Percentiles rank a stretch among this genome's conserved stretches.
These are phyloP conservation scores for Clonostachys sp. DNA, from an alignment of 2,329 filamentous ascomycete species.

Conservation along the genomic window DNA sequence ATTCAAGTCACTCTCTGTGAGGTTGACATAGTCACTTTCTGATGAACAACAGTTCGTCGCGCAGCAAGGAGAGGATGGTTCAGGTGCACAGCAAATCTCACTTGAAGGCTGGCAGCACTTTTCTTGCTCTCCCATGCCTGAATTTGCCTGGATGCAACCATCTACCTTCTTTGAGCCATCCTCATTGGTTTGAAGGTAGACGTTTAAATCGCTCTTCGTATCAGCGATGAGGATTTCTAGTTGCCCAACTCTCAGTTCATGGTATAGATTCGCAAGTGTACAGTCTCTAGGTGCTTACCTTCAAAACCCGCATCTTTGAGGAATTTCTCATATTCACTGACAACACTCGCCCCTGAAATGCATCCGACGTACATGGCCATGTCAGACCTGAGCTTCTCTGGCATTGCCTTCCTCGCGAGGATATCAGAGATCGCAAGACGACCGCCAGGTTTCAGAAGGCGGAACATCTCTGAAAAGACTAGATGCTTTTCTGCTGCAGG, in stretches of 20 bases:
- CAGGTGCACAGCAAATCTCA: too few species aligned
- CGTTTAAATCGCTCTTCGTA: slow-evolving; percentile 38
- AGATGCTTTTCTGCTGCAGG: slow-evolving; percentile 43
- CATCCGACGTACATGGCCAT: slow-evolving; percentile 56
- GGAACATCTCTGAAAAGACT: slow-evolving; percentile 53
- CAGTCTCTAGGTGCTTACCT: slow-evolving; percentile 19
- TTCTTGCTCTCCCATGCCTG: neutral
- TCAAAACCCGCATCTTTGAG: slow-evolving; percentile 44
- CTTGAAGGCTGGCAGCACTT: too few species aligned
- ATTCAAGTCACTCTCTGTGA: slow-evolving; percentile 36
- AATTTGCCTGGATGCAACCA: slow-evolving; percentile 1
- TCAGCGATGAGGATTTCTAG: slow-evolving; percentile 38
- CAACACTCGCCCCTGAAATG: slow-evolving; percentile 49
- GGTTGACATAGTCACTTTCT: slow-evolving; percentile 1
- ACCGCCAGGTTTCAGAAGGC: slow-evolving; percentile 52
- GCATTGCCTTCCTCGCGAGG: slow-evolving; percentile 42
- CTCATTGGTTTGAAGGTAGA: slow-evolving; percentile 29
- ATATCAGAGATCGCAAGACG: slow-evolving; percentile 58
- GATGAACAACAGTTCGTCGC: too few species aligned
- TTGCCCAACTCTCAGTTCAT: neutral
- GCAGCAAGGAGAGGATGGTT: too few species aligned
- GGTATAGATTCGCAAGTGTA: neutral
- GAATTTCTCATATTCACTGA: slow-evolving; percentile 46
- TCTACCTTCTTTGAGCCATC: slow-evolving; percentile 11
- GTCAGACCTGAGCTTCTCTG: slow-evolving; percentile 38